A percentile compares a stretch with the other conserved stretches of the same genome.
phyloP scores from a whole-genome alignment of 2,329 filamentous ascomycete species.

The Sarocladium oryzae region DNA sequence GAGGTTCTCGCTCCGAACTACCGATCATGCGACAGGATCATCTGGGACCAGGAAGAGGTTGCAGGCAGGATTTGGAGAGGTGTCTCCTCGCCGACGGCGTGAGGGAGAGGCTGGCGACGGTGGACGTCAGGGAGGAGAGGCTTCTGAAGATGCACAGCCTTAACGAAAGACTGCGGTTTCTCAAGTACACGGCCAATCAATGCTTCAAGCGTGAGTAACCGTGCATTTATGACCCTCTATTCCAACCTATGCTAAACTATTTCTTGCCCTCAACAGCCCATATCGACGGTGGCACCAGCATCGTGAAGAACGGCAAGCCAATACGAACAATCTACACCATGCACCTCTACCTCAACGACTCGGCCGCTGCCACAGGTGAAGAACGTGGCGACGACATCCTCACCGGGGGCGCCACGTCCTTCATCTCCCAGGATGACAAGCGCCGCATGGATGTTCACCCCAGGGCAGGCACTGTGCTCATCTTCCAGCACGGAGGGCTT shows the following conservation, averaged over 20 bases:
- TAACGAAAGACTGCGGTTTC: slow-evolving; percentile 69
- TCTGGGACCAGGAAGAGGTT: slow-evolving; percentile 61
- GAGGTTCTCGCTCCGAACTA: slow-evolving; percentile 49
- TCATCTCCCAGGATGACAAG: slow-evolving; percentile 37
- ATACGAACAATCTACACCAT: slow-evolving; percentile 45
- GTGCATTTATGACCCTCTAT: no score
- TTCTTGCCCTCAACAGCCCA: not conserved
- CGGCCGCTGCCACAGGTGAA: slow-evolving; percentile 13
- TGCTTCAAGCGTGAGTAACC: slow-evolving; percentile 60
- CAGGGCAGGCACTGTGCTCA: slow-evolving; percentile 49
- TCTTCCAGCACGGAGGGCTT: slow-evolving; percentile 50
- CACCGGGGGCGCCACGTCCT: slow-evolving; percentile 49
- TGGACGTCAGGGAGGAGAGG: slow-evolving; percentile 21
- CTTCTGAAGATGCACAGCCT: slow-evolving; percentile 43
- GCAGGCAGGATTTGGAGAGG: slow-evolving; percentile 58
- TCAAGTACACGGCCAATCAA: slow-evolving; percentile 65
- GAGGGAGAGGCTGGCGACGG: slow-evolving; percentile 28
- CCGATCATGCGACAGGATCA: slow-evolving; percentile 68
- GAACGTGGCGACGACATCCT: slow-evolving; percentile 21
- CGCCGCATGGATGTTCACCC: slow-evolving; percentile 46
- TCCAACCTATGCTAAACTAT: no score
- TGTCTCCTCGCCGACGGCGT: slow-evolving; percentile 39
- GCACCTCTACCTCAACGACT: slow-evolving; percentile 41
- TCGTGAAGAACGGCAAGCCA: slow-evolving; percentile 23
- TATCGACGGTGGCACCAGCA: not conserved